Evolutionary conservation across 2,329 filamentous ascomycete species (phyloP).

Genomic region (Diaporthe sp.): DNA sequence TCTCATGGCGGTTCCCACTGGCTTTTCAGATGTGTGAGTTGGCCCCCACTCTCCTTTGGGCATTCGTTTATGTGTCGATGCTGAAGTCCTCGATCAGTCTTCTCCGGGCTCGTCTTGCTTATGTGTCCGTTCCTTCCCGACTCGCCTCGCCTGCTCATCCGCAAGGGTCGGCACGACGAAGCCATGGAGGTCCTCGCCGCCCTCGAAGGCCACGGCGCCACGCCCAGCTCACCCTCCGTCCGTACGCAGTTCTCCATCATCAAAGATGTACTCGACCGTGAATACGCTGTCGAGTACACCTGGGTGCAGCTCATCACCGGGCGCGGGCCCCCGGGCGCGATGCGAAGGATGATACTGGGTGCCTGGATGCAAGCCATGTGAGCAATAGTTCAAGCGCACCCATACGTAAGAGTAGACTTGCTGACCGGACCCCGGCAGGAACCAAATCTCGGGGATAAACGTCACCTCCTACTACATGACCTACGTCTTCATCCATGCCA

Average conservation of each 20-base stretch:
- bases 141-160: conserved; percentile 44
- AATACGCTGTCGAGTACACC: conserved; percentile 58
- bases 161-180: conserved; percentile 44
- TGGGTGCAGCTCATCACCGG: conserved; percentile 60
- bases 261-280: conserved; percentile 56
- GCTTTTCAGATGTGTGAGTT: conserved; percentile 51
- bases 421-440: conserved; percentile 45
- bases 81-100: conserved; percentile 49
- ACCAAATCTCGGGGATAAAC: conserved; percentile 38
- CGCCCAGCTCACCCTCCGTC: conserved; percentile 47
- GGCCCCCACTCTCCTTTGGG: not conserved
- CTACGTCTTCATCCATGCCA: conserved; percentile 58
- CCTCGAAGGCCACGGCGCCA: conserved; percentile 49
- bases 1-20: conserved; percentile 44
- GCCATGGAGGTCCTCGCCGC: conserved; percentile 45
- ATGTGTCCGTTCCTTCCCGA: conserved; percentile 44
- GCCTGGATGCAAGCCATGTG: conserved; percentile 55
- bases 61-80: conserved; percentile 39
- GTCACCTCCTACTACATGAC: conserved; percentile 46
- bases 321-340: conserved; percentile 44
- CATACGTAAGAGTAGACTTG: not conserved
- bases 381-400: not conserved
- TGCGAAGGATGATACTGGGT: conserved; percentile 50
- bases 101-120: conserved; percentile 49
- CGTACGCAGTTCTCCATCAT: conserved; percentile 52